A percentile compares a stretch with the other conserved stretches of the same genome.
phyloP scores from a whole-genome alignment of 192 early-diverging fungal genomes.

The Linderina pennispora region DNA sequence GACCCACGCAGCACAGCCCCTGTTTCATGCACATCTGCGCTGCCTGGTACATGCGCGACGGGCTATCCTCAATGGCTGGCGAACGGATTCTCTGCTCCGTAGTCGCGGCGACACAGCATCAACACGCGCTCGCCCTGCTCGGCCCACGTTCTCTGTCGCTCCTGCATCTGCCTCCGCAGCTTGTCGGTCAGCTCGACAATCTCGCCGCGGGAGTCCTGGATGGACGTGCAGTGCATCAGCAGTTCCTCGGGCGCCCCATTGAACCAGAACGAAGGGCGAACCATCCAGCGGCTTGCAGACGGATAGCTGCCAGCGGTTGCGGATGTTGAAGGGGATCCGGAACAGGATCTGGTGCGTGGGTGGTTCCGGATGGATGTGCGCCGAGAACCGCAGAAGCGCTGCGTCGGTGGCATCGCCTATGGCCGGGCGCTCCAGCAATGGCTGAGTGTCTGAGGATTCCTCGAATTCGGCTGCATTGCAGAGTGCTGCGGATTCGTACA shows the following conservation, averaged over 20 bases:
- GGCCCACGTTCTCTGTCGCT: slow-evolving; percentile 51
- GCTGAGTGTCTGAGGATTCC: slow-evolving; percentile 29
- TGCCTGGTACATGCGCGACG: slow-evolving; percentile 16
- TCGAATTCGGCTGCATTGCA: slow-evolving; percentile 70
- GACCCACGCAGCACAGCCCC: slow-evolving; percentile 61
- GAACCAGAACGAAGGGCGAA: slow-evolving; percentile 48
- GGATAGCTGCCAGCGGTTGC: slow-evolving; percentile 65
- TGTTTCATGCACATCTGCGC: slow-evolving; percentile 22
- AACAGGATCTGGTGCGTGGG: slow-evolving; percentile 26
- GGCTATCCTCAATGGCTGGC: slow-evolving; percentile 21
- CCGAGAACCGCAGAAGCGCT: slow-evolving; percentile 69
- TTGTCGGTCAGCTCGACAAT: slow-evolving; percentile 34
- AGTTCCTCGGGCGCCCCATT: slow-evolving; percentile 82
- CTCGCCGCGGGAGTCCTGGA: slow-evolving; percentile 34
- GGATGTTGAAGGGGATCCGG: slow-evolving; percentile 68
- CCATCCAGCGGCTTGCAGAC: slow-evolving; percentile 20
- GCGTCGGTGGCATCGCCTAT: slow-evolving; percentile 85
- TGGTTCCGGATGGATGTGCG: slow-evolving; percentile 9
- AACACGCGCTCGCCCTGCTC: slow-evolving; percentile 53
- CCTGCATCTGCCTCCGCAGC: slow-evolving; percentile 18
- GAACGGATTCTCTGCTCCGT: slow-evolving; percentile 38
- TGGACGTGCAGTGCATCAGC: slow-evolving; percentile 44
- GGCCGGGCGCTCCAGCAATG: slow-evolving; percentile 53
- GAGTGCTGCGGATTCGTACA: slow-evolving; percentile 46
- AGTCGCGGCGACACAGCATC: slow-evolving; percentile 39